A percentile compares a stretch with the other conserved stretches of the same genome.
Conservation (phyloP, 2,329 filamentous ascomycete genomes). For the Madurella mycetomatis region DNA sequence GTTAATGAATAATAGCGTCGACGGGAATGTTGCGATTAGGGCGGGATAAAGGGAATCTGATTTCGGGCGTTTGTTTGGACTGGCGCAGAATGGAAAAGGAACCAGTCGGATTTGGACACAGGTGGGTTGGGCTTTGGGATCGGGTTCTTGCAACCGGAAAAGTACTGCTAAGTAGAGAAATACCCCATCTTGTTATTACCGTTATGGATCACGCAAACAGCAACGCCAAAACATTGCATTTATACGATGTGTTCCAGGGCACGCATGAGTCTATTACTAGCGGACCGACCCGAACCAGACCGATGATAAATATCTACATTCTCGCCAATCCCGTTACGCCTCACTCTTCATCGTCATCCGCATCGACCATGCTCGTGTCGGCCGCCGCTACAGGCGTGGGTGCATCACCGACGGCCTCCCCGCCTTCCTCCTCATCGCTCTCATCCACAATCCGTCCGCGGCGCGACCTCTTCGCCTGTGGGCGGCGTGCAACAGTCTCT, state of each 20-base stretch:
- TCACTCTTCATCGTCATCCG: slow-evolving; percentile 18
- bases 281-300: not conserved
- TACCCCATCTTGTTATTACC: no score
- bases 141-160: no score
- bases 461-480: slow-evolving; percentile 43
- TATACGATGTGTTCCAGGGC: not conserved
- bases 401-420: slow-evolving; percentile 3
- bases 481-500: slow-evolving; percentile 38
- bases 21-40: no score
- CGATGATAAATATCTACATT: slow-evolving; percentile 9
- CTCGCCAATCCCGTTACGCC: not conserved
- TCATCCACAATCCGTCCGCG: slow-evolving; percentile 50
- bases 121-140: no score
- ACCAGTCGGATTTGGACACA: no score
- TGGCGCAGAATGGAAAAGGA: no score
- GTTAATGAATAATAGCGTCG: no score
- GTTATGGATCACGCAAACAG: not conserved
- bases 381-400: slow-evolving; percentile 9
- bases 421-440: slow-evolving; percentile 47
- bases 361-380: slow-evolving; percentile 26
- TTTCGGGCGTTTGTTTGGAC: no score
- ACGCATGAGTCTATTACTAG: not conserved
- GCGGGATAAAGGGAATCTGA: no score
- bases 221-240: not conserved
- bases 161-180: no score